Conservation (phyloP, 2,329 filamentous ascomycete species). For the Pseudocercospora cruenta region DNA sequence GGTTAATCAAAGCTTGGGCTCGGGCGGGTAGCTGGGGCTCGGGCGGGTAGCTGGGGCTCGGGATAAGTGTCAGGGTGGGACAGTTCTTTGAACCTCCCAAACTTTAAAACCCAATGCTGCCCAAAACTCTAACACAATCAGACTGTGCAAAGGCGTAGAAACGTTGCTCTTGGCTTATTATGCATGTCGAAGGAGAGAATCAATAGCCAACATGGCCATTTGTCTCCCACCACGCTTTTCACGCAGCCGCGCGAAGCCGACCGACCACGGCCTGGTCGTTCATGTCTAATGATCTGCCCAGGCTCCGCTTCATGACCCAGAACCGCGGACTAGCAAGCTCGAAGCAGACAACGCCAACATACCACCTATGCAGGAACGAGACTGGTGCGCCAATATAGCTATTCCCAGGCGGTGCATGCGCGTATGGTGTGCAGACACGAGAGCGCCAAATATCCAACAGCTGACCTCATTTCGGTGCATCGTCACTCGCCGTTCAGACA, state of each 20-base stretch:
- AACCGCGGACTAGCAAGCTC: constrained; percentile 4
- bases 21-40: no score
- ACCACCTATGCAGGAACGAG: not conserved
- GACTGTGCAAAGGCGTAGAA: not conserved
- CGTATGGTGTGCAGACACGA: not conserved
- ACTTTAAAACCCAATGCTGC: not conserved
- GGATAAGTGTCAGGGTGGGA: no score
- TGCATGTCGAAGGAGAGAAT: not conserved
- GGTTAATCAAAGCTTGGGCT: no score
- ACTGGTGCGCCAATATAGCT: not conserved
- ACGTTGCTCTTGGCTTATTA: constrained; percentile 3
- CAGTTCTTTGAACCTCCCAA: not conserved
- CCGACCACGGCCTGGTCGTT: not conserved
- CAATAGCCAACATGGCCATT: not conserved
- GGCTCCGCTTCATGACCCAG: constrained; percentile 5
- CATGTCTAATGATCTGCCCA: constrained; percentile 1
- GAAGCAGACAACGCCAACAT: constrained; percentile 3
- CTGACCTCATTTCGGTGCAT: not conserved
- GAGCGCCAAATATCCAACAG: not conserved
- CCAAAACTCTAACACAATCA: not conserved
- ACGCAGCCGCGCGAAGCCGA: constrained; percentile 1
- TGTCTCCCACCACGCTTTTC: not conserved
- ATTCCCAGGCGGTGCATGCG: not conserved
- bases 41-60: no score
- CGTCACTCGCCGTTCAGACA: not conserved